Percentiles rank a stretch among this genome's conserved stretches.
Evolutionary conservation across 2,329 filamentous ascomycete genomes (phyloP).

Genomic region (Sclerotinia borealis): DNA sequence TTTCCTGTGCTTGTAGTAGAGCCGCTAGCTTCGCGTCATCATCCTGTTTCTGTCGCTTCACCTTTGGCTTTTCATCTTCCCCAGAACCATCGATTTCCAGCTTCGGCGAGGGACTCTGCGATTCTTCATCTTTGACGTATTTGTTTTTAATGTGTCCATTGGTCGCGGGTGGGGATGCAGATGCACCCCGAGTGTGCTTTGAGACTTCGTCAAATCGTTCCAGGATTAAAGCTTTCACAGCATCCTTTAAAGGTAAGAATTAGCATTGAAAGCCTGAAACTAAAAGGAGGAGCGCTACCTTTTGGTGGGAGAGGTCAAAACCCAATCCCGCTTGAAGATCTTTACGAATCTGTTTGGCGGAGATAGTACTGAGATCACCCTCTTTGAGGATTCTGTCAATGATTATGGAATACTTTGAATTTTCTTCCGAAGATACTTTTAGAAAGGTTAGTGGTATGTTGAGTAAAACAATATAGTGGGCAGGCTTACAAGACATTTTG

Average conservation of each 20-base stretch:
- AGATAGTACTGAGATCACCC: conserved; percentile 35
- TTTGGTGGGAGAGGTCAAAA: conserved; percentile 34
- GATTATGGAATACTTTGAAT: conserved; percentile 32
- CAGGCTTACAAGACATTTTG: conserved; percentile 24
- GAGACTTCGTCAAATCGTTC: conserved; percentile 47
- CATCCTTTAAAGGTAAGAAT: conserved; percentile 34
- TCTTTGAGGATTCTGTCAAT: conserved; percentile 35
- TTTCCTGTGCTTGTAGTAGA: conserved; percentile 86
- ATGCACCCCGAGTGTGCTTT: conserved; percentile 13
- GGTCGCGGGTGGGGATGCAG: conserved; percentile 1
- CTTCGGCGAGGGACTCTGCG: conserved; percentile 4
- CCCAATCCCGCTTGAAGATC: conserved; percentile 29
- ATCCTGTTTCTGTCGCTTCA: conserved; percentile 60
- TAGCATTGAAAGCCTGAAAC: conserved; percentile 5
- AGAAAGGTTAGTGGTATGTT: conserved; percentile 9
- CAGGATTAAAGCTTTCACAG: conserved; percentile 48
- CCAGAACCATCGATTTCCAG: conserved; percentile 14
- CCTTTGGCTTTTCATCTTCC: conserved; percentile 38
- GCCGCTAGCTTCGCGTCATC: conserved; percentile 84
- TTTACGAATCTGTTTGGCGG: conserved; percentile 35
- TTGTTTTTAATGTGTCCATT: conserved; percentile 9
- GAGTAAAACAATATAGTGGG: not conserved
- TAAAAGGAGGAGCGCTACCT: conserved; percentile 26
- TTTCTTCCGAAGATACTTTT: conserved; percentile 29
- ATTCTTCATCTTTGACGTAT: conserved; percentile 17